Evolutionary conservation across 2,329 filamentous ascomycete genomes (phyloP).

Genomic region (Fusarium illudens): DNA sequence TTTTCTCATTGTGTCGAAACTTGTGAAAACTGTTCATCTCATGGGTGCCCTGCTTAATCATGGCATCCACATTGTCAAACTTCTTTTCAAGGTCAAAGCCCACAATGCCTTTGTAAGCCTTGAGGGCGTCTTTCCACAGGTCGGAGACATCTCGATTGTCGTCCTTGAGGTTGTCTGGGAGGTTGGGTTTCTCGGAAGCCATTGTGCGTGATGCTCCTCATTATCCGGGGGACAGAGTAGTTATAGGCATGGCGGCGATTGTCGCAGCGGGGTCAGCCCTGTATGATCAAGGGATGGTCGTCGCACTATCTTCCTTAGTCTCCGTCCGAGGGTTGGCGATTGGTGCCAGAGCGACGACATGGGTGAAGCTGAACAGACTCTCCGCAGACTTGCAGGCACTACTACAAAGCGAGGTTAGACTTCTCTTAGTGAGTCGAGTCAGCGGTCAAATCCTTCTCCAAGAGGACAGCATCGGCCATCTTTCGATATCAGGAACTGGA

Average conservation of each 20-base stretch:
- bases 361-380: neutral
- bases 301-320: neutral
- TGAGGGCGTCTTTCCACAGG: constrained; percentile 45
- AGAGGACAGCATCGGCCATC: too few species aligned
- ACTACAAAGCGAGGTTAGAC: neutral
- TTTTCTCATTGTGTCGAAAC: constrained; percentile 46
- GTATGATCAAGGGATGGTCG: neutral
- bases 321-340: too few species aligned
- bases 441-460: too few species aligned
- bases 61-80: constrained; percentile 38
- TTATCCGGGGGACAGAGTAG: neutral
- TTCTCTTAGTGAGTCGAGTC: too few species aligned
- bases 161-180: constrained; percentile 30
- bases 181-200: neutral
- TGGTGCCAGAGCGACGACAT: neutral
- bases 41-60: constrained; percentile 38
- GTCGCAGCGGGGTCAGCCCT: neutral
- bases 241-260: neutral
- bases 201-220: neutral
- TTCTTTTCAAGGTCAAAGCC: constrained; percentile 45
- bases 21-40: constrained; percentile 45
- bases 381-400: neutral
- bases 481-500: too few species aligned
- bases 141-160: constrained; percentile 44
- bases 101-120: constrained; percentile 45